Evolutionary conservation across 2,329 filamentous ascomycete genomes (phyloP).

Genomic region (Aureobasidium namibiae): DNA sequence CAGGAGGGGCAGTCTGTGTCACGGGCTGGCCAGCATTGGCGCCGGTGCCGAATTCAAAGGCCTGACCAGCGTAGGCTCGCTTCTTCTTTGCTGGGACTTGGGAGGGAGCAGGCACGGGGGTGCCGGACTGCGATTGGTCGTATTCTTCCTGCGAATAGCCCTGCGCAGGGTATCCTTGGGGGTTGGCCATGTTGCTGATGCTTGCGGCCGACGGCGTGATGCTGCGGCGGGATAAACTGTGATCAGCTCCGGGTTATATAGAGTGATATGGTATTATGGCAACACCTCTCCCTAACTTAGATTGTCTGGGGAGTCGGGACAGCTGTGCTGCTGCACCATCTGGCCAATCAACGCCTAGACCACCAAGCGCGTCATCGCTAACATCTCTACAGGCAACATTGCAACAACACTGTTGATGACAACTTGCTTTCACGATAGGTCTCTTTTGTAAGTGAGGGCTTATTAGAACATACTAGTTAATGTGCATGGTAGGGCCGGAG

Average conservation of each 20-base stretch:
- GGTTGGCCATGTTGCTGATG: constrained; percentile 13
- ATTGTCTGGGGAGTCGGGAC: not conserved
- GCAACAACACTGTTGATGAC: not conserved
- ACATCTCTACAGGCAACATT: too few species aligned
- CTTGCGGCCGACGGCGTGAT: not conserved
- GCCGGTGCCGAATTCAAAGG: constrained; percentile 84
- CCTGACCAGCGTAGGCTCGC: constrained; percentile 86
- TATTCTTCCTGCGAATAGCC: constrained; percentile 17
- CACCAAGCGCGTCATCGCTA: too few species aligned
- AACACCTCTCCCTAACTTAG: not conserved
- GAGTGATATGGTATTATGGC: not conserved
- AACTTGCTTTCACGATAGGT: not conserved
- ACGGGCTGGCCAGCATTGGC: constrained; percentile 56
- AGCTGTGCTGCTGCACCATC: not conserved
- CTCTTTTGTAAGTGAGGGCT: too few species aligned
- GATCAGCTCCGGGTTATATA: not conserved
- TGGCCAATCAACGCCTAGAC: constrained; percentile 6
- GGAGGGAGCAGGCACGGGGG: constrained; percentile 17
- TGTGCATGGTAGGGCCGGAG: too few species aligned
- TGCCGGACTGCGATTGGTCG: constrained; percentile 15
- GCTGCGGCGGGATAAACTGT: not conserved
- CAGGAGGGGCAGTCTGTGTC: constrained; percentile 30
- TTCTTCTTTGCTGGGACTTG: constrained; percentile 61
- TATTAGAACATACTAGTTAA: too few species aligned
- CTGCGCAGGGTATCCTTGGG: constrained; percentile 16